Evolutionary conservation across 139 green algal species (phyloP).

Genomic region (Nannochloris sp.): DNA sequence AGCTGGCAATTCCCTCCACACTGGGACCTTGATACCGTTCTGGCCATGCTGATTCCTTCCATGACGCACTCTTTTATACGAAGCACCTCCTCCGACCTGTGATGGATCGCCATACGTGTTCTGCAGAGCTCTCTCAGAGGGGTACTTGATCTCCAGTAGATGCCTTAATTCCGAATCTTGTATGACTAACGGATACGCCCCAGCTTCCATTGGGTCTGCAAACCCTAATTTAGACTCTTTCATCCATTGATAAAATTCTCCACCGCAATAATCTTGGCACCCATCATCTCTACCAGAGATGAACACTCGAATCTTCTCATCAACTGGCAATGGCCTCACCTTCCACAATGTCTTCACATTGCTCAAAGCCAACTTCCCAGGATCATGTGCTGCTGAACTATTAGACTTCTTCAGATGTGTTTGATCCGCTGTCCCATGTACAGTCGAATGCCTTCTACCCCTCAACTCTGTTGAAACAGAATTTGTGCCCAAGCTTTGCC

Average conservation of each 20-base stretch:
- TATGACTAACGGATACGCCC: conserved; percentile 26
- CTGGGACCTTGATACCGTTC: conserved; percentile 15
- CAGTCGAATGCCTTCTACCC: no score
- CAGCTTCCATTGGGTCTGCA: conserved; percentile 19
- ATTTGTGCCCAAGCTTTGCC: no score
- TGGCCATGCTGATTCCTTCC: no score
- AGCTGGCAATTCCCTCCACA: conserved; percentile 4
- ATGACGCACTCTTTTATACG: no score
- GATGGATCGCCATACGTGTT: background rate
- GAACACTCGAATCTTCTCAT: conserved; percentile 35
- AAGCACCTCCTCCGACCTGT: background rate
- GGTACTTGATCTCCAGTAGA: conserved; percentile 25
- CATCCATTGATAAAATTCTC: conserved; percentile 27
- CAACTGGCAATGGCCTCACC: conserved; percentile 26
- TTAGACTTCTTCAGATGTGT: no score
- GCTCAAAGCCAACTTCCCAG: background rate
- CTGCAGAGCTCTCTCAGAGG: background rate
- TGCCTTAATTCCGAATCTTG: conserved; percentile 31
- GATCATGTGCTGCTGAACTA: no score
- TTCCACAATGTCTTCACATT: conserved; percentile 22
- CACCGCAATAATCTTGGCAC: conserved; percentile 21
- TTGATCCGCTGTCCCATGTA: no score
- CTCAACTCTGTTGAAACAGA: no score
- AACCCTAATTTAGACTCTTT: conserved; percentile 20
- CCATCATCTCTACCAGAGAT: conserved; percentile 15